Evolutionary conservation across 768 basidiomycete genomes (phyloP).

Genomic region (Lentinula aciculospora): DNA sequence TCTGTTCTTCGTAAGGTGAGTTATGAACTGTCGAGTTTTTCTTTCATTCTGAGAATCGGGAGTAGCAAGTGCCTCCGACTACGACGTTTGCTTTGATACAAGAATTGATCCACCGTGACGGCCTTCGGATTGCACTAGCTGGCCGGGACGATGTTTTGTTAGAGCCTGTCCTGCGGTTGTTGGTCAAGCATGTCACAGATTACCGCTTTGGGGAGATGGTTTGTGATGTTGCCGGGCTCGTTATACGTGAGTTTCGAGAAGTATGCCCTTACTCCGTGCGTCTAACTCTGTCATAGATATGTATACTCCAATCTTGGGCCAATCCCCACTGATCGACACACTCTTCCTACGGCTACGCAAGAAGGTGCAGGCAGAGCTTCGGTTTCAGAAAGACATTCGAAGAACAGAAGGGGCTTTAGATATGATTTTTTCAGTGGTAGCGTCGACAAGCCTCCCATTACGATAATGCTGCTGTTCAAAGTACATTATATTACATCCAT

Average conservation of each 20-base stretch:
- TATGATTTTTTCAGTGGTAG: conserved; percentile 74
- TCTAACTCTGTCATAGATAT: conserved; percentile 53
- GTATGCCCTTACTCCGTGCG: conserved; percentile 2
- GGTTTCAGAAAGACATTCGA: conserved; percentile 81
- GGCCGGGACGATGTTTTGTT: conserved; percentile 92
- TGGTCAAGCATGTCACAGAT: conserved; percentile 81
- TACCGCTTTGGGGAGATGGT: conserved; percentile 91
- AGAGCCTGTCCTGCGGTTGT: conserved; percentile 83
- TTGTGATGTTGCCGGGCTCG: conserved; percentile 70
- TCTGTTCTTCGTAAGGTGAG: conserved; percentile 80
- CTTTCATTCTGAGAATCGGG: background rate
- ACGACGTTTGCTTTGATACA: conserved; percentile 88
- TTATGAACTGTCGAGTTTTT: background rate
- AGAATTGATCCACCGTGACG: conserved; percentile 91
- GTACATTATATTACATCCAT: background rate
- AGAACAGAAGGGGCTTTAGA: conserved; percentile 84
- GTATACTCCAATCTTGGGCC: conserved; percentile 88
- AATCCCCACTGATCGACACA: conserved; percentile 88
- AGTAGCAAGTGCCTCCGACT: conserved; percentile 77
- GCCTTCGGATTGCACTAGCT: conserved; percentile 75
- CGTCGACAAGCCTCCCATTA: conserved; percentile 1
- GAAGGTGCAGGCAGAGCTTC: conserved; percentile 81
- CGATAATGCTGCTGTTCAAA: background rate
- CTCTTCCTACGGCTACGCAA: conserved; percentile 76
- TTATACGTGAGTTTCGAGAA: conserved; percentile 62